Percentiles rank a stretch among this genome's conserved stretches.
phyloP scores from a whole-genome alignment of 1,139 yeast species.

The Sugiyamaella grinbergsii region DNA sequence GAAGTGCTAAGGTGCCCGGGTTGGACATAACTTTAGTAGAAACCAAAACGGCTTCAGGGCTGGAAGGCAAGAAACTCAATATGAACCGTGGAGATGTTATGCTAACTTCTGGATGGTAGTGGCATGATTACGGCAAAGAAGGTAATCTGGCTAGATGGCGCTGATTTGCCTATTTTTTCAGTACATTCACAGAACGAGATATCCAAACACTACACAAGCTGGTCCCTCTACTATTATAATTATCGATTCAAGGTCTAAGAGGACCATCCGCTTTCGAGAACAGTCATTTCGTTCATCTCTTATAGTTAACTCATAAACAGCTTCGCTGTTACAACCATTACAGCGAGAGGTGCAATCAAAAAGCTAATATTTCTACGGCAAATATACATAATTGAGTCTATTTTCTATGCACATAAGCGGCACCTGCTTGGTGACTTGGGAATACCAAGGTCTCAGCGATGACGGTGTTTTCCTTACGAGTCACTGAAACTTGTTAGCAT shows the following conservation, averaged over 20 bases:
- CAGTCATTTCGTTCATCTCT: no score
- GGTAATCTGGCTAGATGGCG: conserved; percentile 38
- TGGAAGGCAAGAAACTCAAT: conserved; percentile 34
- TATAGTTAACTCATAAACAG: no score
- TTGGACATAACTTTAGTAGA: conserved; percentile 37
- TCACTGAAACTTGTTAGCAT: conserved; percentile 28
- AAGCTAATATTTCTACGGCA: no score
- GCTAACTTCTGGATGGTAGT: conserved; percentile 38
- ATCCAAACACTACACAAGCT: conserved; percentile 28
- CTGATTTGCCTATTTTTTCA: conserved; percentile 37
- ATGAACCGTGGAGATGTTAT: conserved; percentile 37
- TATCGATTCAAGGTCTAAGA: no score
- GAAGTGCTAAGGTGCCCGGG: conserved; percentile 40
- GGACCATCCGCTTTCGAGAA: no score
- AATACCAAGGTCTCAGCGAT: conserved; percentile 77
- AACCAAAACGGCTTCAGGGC: conserved; percentile 42
- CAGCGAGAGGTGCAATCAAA: no score
- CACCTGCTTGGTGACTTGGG: conserved; percentile 78
- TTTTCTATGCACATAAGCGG: conserved; percentile 56
- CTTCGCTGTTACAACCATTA: no score
- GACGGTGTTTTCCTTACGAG: conserved; percentile 74
- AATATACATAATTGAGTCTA: conserved; percentile 1
- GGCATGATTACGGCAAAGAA: conserved; percentile 40
- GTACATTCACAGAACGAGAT: no score
- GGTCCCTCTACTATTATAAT: conserved; percentile 29